Percentiles rank a stretch among this genome's conserved stretches.
Evolutionary conservation across 2,329 filamentous ascomycete species (phyloP).

Genomic region (Monilinia vaccinii-corymbosi): DNA sequence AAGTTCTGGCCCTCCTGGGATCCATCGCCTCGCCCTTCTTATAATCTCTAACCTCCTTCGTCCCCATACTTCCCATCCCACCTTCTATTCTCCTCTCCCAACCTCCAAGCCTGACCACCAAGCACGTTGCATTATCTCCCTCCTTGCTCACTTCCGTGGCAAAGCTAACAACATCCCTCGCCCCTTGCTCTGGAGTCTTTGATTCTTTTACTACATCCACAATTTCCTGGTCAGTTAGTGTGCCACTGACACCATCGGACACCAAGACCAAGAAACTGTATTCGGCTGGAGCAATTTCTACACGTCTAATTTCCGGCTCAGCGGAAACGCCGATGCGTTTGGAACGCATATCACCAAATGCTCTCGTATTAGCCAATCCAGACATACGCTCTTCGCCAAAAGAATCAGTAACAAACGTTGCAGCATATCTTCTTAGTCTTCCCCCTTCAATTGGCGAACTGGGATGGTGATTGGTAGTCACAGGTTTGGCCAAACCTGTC

Average conservation of each 20-base stretch:
- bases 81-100: conserved; percentile 73
- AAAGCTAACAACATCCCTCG: conserved; percentile 71
- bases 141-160: conserved; percentile 64
- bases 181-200: conserved; percentile 78
- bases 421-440: conserved; percentile 75
- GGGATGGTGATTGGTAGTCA: conserved; percentile 90
- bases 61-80: conserved; percentile 79
- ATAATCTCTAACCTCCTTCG: conserved; percentile 83
- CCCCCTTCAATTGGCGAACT: conserved; percentile 76
- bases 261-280: conserved; percentile 85
- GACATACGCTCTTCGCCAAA: conserved; percentile 96
- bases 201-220: conserved; percentile 95
- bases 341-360: conserved; percentile 85
- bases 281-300: conserved; percentile 73
- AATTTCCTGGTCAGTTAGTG: conserved; percentile 84
- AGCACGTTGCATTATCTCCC: conserved; percentile 61
- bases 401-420: conserved; percentile 84
- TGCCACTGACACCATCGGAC: conserved; percentile 81
- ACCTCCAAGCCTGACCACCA: conserved; percentile 57
- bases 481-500: conserved; percentile 67
- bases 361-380: conserved; percentile 84
- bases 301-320: conserved; percentile 76
- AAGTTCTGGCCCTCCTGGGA: conserved; percentile 54
- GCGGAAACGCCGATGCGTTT: conserved; percentile 93
- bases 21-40: conserved; percentile 72